A percentile compares a stretch with the other conserved stretches of the same genome.
These are phyloP conservation scores for Solanum chilense DNA, from an alignment of 257 asterid species.

Conservation along the genomic window DNA sequence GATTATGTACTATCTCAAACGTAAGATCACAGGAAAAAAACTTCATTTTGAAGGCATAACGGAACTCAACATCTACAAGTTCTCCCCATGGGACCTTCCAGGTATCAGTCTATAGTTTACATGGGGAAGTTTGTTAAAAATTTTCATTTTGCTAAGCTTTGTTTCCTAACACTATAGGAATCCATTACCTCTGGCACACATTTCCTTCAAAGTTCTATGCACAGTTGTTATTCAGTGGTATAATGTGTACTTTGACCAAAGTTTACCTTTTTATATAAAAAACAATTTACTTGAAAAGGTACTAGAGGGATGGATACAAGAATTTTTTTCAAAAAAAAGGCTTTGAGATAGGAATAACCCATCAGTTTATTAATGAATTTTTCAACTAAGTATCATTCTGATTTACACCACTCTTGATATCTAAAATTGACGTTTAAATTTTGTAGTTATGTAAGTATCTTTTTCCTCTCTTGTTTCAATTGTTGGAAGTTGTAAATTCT, in stretches of 20 bases:
- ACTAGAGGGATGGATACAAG: not conserved
- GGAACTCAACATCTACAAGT: slow-evolving; percentile 67
- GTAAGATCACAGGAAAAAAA: slow-evolving; percentile 60
- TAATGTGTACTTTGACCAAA: not conserved
- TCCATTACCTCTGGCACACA: not conserved
- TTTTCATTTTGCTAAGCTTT: not conserved
- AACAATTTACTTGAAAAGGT: not conserved
- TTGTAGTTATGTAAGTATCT: not conserved
- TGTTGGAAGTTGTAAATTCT: not conserved
- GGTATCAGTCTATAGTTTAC: slow-evolving; percentile 21
- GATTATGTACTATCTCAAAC: slow-evolving; percentile 66
- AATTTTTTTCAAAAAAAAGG: not conserved
- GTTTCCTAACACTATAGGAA: not conserved
- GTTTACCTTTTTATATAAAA: not conserved
- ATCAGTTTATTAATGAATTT: not conserved
- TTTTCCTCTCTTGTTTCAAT: not conserved
- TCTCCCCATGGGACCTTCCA: slow-evolving; percentile 91
- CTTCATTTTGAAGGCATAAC: slow-evolving; percentile 53
- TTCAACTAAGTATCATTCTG: not conserved
- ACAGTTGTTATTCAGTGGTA: not conserved
- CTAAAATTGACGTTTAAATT: not conserved
- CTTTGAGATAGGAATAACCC: not conserved
- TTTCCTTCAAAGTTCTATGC: not conserved
- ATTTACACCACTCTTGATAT: not conserved
- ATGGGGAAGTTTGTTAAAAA: not conserved